phyloP scores from a whole-genome alignment of 768 basidiomycete species.

The Pluteus cervinus region DNA sequence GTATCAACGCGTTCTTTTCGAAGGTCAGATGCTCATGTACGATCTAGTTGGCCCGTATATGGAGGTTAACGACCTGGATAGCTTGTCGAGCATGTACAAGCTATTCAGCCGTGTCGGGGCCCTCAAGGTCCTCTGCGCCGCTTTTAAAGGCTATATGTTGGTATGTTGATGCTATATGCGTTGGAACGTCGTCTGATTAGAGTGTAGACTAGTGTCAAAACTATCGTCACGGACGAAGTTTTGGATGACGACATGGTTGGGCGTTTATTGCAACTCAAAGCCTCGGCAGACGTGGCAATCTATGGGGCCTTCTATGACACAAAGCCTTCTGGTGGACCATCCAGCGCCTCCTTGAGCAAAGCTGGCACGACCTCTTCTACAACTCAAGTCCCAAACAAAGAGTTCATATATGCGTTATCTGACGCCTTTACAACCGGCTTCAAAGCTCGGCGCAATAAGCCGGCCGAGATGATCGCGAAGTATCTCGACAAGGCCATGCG shows the following conservation, averaged over 20 bases:
- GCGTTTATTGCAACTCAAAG: conserved; percentile 62
- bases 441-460: conserved; percentile 70
- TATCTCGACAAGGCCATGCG: conserved; percentile 85
- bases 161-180: conserved; percentile 35
- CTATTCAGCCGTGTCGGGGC: conserved; percentile 56
- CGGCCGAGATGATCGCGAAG: conserved; percentile 91
- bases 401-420: conserved; percentile 60
- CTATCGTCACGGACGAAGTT: conserved; percentile 57
- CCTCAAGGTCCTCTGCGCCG: conserved; percentile 44
- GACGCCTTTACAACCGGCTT: conserved; percentile 75
- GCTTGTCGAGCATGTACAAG: conserved; percentile 48
- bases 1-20: conserved; percentile 7
- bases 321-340: conserved; percentile 3
- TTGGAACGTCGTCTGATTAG: conserved; percentile 2
- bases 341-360: conserved; percentile 6
- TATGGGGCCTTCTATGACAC: conserved; percentile 44
- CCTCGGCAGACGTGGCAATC: conserved; percentile 46
- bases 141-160: conserved; percentile 59
- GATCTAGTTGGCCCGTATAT: conserved; percentile 47
- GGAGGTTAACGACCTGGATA: conserved; percentile 34
- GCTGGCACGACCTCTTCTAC: conserved; percentile 27
- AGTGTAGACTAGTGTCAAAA: conserved; percentile 45
- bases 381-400: conserved; percentile 36
- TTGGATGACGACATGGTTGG: conserved; percentile 77
- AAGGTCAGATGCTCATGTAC: background rate